Evolutionary conservation across 2,329 filamentous ascomycete species (phyloP).

Genomic region (Pestalotiopsis sp.): DNA sequence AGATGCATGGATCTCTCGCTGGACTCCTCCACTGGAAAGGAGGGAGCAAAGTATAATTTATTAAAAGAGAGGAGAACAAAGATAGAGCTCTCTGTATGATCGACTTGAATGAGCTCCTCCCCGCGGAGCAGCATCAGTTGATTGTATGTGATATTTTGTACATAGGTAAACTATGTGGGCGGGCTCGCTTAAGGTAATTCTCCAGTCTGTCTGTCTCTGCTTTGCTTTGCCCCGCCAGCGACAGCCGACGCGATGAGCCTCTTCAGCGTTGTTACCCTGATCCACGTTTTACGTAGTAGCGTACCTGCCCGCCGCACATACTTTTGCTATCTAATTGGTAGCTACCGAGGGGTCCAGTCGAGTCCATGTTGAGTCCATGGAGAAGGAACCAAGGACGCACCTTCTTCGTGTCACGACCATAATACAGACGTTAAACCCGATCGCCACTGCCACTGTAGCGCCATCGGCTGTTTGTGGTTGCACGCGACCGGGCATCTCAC

Average conservation of each 20-base stretch:
- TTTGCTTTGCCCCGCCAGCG: neutral
- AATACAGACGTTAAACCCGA: neutral
- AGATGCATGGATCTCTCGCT: neutral
- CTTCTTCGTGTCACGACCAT: neutral
- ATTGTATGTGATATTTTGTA: too few species aligned
- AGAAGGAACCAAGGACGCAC: neutral
- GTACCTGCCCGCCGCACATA: too few species aligned
- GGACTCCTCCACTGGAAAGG: neutral
- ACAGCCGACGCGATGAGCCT: slow-evolving; percentile 1
- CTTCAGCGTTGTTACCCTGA: neutral
- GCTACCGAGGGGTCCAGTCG: too few species aligned
- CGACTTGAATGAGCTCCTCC: neutral
- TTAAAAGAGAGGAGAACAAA: neutral
- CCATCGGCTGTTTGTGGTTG: neutral
- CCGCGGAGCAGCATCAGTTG: neutral
- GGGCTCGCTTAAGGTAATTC: neutral
- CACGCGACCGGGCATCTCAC: neutral
- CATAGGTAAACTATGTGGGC: neutral
- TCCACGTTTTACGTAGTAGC: neutral
- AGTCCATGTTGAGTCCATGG: neutral
- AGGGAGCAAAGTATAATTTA: neutral
- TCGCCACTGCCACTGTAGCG: neutral
- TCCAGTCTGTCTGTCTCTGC: neutral
- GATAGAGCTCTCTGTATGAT: neutral
- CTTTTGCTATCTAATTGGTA: too few species aligned